These are phyloP conservation scores for Panicum virgatum DNA, from an alignment of 202 grass and related monocot species.

Conservation along the genomic window DNA sequence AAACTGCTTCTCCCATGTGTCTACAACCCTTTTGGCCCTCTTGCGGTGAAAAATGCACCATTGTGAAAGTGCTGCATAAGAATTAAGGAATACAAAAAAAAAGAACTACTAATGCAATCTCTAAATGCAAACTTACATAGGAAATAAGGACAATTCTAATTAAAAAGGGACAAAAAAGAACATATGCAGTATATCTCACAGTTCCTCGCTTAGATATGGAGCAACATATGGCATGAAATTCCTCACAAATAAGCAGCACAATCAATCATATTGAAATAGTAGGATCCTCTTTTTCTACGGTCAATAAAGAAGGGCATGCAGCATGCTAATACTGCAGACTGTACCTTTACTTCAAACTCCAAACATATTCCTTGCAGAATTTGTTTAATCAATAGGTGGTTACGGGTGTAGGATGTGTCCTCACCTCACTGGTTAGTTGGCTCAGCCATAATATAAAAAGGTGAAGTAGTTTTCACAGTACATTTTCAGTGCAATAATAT, in stretches of 20 bases:
- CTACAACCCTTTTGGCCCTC: slow-evolving; percentile 83
- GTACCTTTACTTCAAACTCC: not conserved
- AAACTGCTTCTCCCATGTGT: slow-evolving; percentile 85
- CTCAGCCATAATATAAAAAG: not conserved
- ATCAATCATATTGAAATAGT: slow-evolving; percentile 5
- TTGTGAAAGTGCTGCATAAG: slow-evolving; percentile 70
- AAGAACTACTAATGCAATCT: not conserved
- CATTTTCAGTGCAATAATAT: not conserved
- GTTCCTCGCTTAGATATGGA: not conserved
- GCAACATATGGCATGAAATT: not conserved
- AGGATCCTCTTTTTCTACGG: not conserved
- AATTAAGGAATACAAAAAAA: slow-evolving; percentile 51
- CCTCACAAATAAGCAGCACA: slow-evolving; percentile 11
- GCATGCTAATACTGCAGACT: slow-evolving; percentile 1
- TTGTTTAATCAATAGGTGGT: not conserved
- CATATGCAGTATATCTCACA: not conserved
- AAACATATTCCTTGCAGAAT: not conserved
- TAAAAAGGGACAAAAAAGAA: not conserved
- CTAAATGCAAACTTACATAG: not conserved
- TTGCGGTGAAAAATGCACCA: slow-evolving; percentile 94
- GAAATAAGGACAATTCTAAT: not conserved
- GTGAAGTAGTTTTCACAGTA: not conserved
- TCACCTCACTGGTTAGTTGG: slow-evolving; percentile 12
- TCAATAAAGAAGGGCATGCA: not conserved
- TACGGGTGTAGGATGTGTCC: not conserved